Base-by-base conservation (phyloP, 2,329 filamentous ascomycete genomes). In the Fusarium irregulare region DNA sequence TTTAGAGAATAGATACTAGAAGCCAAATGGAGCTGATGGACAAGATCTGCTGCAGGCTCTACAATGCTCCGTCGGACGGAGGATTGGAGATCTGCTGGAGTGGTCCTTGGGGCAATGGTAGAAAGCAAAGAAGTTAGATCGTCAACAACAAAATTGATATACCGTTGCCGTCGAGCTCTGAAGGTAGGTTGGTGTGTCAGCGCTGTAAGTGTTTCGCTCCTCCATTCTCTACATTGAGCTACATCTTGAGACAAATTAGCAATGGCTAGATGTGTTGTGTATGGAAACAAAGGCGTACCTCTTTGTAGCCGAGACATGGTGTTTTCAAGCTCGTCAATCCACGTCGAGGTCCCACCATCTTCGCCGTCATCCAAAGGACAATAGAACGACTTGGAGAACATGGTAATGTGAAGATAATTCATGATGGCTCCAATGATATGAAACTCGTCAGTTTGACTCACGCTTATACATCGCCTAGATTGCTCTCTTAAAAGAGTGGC, bases 301-400 rank as follows among this genome's bases (percentile, higher is more conserved):
- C 78, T 67, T n/a, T 77, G 76, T 30, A 80, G 65, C 45, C 75
- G 76, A 8, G 75, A 76, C 77, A 81, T 79, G 42, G 75, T 72
- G 3, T 42, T 71, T 64, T 79, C 78, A 6, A 80, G 58, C 27
- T 77, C 75, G 14, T 79, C 74, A 50, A 81, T 76, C 78, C 79
- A 81, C 23, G 64, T 59, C 13, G 76, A 30, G 7, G 77, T 79
- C 20, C 75, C 70, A 32, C 79, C 74, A 14, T 74, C 70, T 20
- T 76, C 72, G 2, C 68, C 68, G 42, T 79, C 77, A 55, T 79
- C 78, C 42, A 81, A 63, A 11, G 79, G 79, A 53, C 77, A 78
- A 68, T 81, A 81, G 58, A 81, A 81, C 1, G 78, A 76, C 56
- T 77, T 80, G 23, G 77, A 71, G 55, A 80, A 81, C 28, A 81